Conservation (phyloP, 768 basidiomycete species). For the Xerocomellus intermedius region DNA sequence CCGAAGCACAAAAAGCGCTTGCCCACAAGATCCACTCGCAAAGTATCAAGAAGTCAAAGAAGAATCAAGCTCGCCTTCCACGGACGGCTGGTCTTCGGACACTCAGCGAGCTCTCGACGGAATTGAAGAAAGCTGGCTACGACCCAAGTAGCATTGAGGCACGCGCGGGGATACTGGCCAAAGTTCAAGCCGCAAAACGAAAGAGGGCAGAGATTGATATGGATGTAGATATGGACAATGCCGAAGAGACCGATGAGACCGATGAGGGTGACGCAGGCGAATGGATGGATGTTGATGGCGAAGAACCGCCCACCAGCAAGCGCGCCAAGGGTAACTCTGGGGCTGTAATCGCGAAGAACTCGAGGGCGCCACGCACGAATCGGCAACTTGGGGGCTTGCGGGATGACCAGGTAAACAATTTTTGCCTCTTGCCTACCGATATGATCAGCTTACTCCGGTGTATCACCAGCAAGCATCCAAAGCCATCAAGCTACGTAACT, state of each 20-base stretch:
- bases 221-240: constrained; percentile 62
- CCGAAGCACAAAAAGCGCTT: constrained; percentile 56
- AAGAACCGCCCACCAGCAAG: constrained; percentile 53
- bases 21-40: constrained; percentile 70
- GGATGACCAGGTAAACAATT: constrained; percentile 53
- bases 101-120: constrained; percentile 71
- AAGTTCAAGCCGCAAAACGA: constrained; percentile 66
- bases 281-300: constrained; percentile 56
- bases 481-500: constrained; percentile 79
- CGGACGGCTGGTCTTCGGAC: constrained; percentile 69
- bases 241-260: constrained; percentile 28
- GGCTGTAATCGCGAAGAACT: constrained; percentile 45
- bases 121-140: constrained; percentile 83
- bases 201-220: constrained; percentile 50
- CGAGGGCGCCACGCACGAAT: constrained; percentile 65
- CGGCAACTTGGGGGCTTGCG: constrained; percentile 78
- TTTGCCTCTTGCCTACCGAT: neutral
- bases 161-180: constrained; percentile 81
- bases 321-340: constrained; percentile 63
- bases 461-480: constrained; percentile 69
- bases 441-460: neutral
- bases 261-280: constrained; percentile 44
- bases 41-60: constrained; percentile 79
- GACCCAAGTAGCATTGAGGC: constrained; percentile 87
- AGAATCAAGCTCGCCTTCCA: constrained; percentile 77